Evolutionary conservation across 1,284 basidiomycete genomes (phyloP), one percentile per base, ranked within the genome.

Genomic region (Moesziomyces aphidis): DNA sequence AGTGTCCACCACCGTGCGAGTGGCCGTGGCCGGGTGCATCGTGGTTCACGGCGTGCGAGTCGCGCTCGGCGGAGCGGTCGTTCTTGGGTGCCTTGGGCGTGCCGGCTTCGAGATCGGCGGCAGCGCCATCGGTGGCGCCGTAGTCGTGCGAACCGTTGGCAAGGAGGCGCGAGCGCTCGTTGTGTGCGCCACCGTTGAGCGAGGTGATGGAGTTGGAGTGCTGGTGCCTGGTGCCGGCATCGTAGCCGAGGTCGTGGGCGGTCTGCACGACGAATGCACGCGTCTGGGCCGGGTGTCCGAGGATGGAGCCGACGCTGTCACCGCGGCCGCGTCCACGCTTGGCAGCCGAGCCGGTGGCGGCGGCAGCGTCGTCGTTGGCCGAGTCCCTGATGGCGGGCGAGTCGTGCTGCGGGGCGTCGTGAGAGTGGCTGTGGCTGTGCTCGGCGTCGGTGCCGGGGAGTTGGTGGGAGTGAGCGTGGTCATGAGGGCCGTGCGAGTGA

Each of bases 241-340:
- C 81, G 61, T 84, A 82, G 47, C 82, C 80, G 28, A 95, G 90
- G 52, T 94, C 91, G 65, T 94, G 89, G 5, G 95, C 95, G 26
- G 93, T 90, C 84, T 94, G 91, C 50, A 95, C 92, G 57, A 97
- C 90, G 51, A 91, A 91, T 1, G 93, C 94, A 24, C 95, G 91
- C 1, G 93, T 95, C 44, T 92, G 91, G 17, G 91, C 93, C 0
- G 95, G 95, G 82, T 97, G 94, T 5, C 90, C 91, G 79, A 91
- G 92, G n/a, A 93, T 81, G 5, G 74, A 76, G 31, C 69, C 60
- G 21, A 80, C 76, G 28, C 74, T 78, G 62, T 74, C 76, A 24
- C 69, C 48, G 19, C 64, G 62, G 22, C 45, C 39, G 23, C 69
- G 55, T 26, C 77, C 51, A 23, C 72, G 48, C 46, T 61, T 71